A percentile compares a stretch with the other conserved stretches of the same genome.
Conservation (phyloP, 2,329 filamentous ascomycete genomes). For the Penicillium sp. region DNA sequence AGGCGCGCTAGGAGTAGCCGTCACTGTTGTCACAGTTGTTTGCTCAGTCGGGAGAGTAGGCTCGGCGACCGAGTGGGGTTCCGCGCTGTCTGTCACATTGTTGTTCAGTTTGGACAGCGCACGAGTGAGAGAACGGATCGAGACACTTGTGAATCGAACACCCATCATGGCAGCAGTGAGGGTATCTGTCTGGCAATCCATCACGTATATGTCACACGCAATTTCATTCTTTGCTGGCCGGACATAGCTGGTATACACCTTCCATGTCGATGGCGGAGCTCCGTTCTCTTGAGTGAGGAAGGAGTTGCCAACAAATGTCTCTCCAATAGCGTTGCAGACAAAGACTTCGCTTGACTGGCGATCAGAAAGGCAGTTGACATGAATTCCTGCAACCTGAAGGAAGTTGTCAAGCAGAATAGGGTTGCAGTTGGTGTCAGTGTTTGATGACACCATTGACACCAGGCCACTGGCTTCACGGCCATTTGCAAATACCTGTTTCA, state of each 20-base stretch:
- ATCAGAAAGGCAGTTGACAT: constrained; percentile 29
- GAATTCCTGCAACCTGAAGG: constrained; percentile 3
- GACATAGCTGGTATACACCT: constrained; percentile 24
- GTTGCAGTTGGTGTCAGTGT: constrained; percentile 21
- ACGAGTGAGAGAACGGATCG: neutral
- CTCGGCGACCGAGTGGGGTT: neutral
- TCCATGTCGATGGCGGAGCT: neutral
- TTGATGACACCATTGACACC: constrained; percentile 8
- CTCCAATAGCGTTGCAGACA: constrained; percentile 29
- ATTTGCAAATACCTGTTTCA: constrained; percentile 20
- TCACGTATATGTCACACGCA: neutral
- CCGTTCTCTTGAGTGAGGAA: constrained; percentile 15
- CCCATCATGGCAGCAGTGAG: neutral
- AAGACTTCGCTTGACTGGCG: constrained; percentile 24
- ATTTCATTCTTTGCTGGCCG: constrained; percentile 14
- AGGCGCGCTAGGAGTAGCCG: too few relatives aligned
- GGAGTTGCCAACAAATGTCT: neutral
- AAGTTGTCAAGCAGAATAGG: constrained; percentile 22
- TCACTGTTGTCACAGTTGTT: neutral
- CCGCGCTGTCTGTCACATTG: neutral
- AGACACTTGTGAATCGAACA: neutral
- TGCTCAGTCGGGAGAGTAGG: neutral
- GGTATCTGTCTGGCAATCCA: neutral
- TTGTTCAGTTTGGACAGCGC: constrained; percentile 1
- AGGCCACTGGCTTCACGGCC: constrained; percentile 19